A percentile compares a stretch with the other conserved stretches of the same genome.
These are phyloP conservation scores for Silene latifolia DNA, from an alignment of 148 eudicot species.

Conservation along the genomic window DNA sequence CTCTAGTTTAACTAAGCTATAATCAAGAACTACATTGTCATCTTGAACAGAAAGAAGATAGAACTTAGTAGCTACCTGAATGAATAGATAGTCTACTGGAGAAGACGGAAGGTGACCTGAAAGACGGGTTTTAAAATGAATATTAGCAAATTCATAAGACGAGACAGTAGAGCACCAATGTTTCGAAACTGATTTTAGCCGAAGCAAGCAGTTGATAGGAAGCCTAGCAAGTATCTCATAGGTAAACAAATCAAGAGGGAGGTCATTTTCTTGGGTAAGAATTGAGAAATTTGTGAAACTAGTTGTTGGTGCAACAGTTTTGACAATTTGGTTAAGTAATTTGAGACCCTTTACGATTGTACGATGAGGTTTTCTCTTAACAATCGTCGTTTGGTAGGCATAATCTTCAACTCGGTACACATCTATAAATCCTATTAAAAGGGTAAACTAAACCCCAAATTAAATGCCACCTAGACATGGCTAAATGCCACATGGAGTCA, in stretches of 20 bases:
- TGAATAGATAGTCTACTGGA: slow-evolving; percentile 22
- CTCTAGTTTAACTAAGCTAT: slow-evolving; percentile 29
- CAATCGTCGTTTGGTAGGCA: not conserved
- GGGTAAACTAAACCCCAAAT: too few relatives aligned
- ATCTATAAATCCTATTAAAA: too few relatives aligned
- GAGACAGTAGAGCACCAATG: slow-evolving; percentile 19
- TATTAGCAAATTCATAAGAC: slow-evolving; percentile 25
- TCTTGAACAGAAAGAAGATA: slow-evolving; percentile 24
- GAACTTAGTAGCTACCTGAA: slow-evolving; percentile 23
- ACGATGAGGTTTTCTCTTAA: slow-evolving; percentile 20
- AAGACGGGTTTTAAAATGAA: slow-evolving; percentile 9
- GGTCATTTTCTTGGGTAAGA: not conserved
- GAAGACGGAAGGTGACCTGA: slow-evolving; percentile 1
- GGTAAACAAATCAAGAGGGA: slow-evolving; percentile 18
- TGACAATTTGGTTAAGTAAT: slow-evolving; percentile 6
- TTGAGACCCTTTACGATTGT: slow-evolving; percentile 25
- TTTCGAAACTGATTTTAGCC: slow-evolving; percentile 18
- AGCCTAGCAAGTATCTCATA: slow-evolving; percentile 19
- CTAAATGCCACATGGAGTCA: too few relatives aligned
- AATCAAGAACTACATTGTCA: slow-evolving; percentile 16
- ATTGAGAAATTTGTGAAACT: not conserved
- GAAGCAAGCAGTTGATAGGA: slow-evolving; percentile 18
- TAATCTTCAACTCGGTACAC: slow-evolving; percentile 1
- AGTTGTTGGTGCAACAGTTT: not conserved
- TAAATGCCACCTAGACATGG: too few relatives aligned